These are phyloP conservation scores for Wakefieldia striispora DNA, from an alignment of 768 basidiomycete species.

Conservation along the genomic window DNA sequence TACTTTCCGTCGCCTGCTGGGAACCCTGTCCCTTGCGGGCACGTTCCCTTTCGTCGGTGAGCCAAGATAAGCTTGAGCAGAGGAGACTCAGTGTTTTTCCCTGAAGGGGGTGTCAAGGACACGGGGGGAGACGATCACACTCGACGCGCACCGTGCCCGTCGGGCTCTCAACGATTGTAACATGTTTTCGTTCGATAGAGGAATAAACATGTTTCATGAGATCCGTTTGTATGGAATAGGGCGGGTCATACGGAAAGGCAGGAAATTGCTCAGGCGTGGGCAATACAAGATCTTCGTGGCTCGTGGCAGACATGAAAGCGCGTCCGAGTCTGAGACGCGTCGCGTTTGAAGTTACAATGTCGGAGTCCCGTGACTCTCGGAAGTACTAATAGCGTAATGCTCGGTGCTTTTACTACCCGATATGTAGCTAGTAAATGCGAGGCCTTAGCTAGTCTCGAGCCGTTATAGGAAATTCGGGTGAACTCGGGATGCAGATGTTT, in stretches of 20 bases:
- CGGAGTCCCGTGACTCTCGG: neutral
- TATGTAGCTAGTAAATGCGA: no score
- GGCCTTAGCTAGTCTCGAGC: no score
- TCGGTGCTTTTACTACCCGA: neutral
- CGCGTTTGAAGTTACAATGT: constrained; percentile 12
- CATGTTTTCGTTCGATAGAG: constrained; percentile 68
- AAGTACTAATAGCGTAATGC: no score
- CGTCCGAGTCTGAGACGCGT: constrained; percentile 7
- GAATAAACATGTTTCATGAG: constrained; percentile 88
- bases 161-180: constrained; percentile 86
- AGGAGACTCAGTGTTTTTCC: constrained; percentile 86
- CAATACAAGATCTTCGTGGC: constrained; percentile 34
- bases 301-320: constrained; percentile 4
- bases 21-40: constrained; percentile 64
- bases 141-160: constrained; percentile 71
- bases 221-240: constrained; percentile 81
- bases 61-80: constrained; percentile 74
- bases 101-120: constrained; percentile 36
- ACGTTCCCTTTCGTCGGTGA: constrained; percentile 65
- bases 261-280: constrained; percentile 67
- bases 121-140: neutral
- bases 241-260: constrained; percentile 80
- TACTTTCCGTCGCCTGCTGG: constrained; percentile 21
- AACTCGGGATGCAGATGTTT: no score
- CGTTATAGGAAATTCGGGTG: no score